A percentile compares a stretch with the other conserved stretches of the same genome.
Conservation (phyloP, 495 filamentous ascomycete genomes). For the Aspergillus bertholletiae region DNA sequence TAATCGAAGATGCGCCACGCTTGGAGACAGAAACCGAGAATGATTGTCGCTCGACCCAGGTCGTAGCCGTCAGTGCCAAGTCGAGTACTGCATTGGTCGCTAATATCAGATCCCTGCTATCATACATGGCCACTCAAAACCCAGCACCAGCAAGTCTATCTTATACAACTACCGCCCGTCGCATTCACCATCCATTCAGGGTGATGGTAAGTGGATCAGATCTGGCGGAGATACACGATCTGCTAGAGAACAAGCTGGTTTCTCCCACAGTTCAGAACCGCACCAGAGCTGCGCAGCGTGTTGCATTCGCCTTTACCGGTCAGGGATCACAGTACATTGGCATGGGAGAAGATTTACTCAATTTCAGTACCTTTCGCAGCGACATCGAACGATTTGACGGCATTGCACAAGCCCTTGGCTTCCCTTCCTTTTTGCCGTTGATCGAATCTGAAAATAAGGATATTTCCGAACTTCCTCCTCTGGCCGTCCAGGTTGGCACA, state of each 20-base stretch:
- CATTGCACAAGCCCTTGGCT: constrained; percentile 66
- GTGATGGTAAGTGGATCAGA: constrained; percentile 51
- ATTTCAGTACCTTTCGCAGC: constrained; percentile 20
- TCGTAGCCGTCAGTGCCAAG: constrained; percentile 37
- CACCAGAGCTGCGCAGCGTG: constrained; percentile 1
- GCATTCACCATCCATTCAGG: constrained; percentile 71
- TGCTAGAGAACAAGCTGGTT: background rate
- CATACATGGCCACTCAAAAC: background rate
- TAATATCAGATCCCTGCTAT: background rate
- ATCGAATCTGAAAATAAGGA: constrained; percentile 42
- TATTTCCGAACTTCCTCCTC: constrained; percentile 56
- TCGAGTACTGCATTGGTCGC: background rate
- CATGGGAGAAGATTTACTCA: constrained; percentile 26
- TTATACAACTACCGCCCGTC: constrained; percentile 77
- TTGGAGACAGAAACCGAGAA: constrained; percentile 16
- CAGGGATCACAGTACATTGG: constrained; percentile 60
- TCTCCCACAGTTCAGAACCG: background rate
- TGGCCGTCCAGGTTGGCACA: constrained; percentile 75
- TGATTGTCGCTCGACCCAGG: constrained; percentile 47
- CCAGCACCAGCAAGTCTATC: constrained; percentile 44
- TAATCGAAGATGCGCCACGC: constrained; percentile 49
- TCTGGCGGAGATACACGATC: background rate
- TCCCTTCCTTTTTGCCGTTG: constrained; percentile 63
- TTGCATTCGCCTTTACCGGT: constrained; percentile 65
- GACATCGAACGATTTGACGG: constrained; percentile 36